Conservation (phyloP, 345 rosid species). For the Bruguiera parviflora region DNA sequence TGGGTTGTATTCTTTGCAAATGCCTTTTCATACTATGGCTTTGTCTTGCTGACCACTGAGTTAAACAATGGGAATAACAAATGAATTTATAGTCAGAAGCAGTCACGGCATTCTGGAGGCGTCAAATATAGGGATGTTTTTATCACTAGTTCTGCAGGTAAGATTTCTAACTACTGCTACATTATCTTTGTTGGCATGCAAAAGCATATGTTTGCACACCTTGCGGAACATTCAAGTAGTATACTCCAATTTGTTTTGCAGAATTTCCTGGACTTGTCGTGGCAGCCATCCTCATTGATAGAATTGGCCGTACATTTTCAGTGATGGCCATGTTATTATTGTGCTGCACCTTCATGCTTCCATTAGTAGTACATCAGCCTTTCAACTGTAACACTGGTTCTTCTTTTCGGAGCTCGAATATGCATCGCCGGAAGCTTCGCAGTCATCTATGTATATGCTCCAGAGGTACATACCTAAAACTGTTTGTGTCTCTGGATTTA, state of each 20-base stretch:
- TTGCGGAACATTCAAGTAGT: background rate
- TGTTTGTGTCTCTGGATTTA: background rate
- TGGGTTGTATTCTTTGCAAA: constrained; percentile 87
- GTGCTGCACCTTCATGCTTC: constrained; percentile 63
- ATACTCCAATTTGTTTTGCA: constrained; percentile 26
- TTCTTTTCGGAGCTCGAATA: constrained; percentile 76
- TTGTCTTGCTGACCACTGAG: constrained; percentile 87
- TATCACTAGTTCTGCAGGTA: constrained; percentile 84
- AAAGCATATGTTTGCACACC: no score
- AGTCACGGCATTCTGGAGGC: constrained; percentile 28
- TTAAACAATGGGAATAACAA: constrained; percentile 47
- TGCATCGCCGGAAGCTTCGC: constrained; percentile 81
- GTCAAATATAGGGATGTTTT: constrained; percentile 66
- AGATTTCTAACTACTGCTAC: background rate
- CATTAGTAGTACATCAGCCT: constrained; percentile 59
- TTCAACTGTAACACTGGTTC: constrained; percentile 51
- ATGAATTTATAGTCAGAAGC: constrained; percentile 33
- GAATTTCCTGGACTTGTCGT: constrained; percentile 86
- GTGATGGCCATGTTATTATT: constrained; percentile 75
- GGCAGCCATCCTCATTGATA: constrained; percentile 70
- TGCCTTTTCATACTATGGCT: constrained; percentile 82
- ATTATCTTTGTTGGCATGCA: background rate
- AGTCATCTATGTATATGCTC: constrained; percentile 71
- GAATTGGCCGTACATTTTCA: constrained; percentile 71
- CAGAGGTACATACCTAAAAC: constrained; percentile 50